These are phyloP conservation scores for Agrocybe chaxingu DNA, from an alignment of 768 basidiomycete species.

Conservation along the genomic window DNA sequence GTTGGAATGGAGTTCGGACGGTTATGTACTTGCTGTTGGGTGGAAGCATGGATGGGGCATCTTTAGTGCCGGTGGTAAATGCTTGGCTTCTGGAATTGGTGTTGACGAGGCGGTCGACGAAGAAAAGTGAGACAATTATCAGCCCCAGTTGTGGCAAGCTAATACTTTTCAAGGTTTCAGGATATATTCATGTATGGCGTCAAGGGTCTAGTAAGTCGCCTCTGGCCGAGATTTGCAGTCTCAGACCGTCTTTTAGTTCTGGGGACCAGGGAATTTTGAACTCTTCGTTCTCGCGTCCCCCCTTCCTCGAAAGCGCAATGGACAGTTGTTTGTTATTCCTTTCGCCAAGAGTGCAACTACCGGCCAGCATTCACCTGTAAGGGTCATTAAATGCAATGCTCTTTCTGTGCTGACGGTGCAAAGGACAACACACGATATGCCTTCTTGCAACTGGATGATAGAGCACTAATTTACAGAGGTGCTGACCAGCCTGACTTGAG, in stretches of 20 bases:
- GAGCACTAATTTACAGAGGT: slow-evolving; percentile 89
- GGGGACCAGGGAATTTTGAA: slow-evolving; percentile 92
- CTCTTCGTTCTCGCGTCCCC: slow-evolving; percentile 69
- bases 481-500: slow-evolving; percentile 98
- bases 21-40: slow-evolving; percentile 90
- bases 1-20: slow-evolving; percentile 94
- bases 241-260: slow-evolving; percentile 57
- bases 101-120: slow-evolving; percentile 60
- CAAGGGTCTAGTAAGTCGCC: slow-evolving; percentile 57
- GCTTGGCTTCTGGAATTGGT: slow-evolving; percentile 76
- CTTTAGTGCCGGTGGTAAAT: slow-evolving; percentile 86
- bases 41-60: slow-evolving; percentile 90
- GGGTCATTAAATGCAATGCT: slow-evolving; percentile 17
- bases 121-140: slow-evolving; percentile 30
- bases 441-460: slow-evolving; percentile 93
- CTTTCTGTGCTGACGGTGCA: neutral
- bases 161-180: slow-evolving; percentile 46
- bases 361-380: slow-evolving; percentile 85
- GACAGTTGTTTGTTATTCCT: slow-evolving; percentile 80
- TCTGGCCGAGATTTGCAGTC: neutral
- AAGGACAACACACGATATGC: slow-evolving; percentile 96
- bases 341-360: slow-evolving; percentile 96
- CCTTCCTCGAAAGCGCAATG: slow-evolving; percentile 45
- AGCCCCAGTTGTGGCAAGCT: slow-evolving; percentile 4
- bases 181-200: slow-evolving; percentile 88